A percentile compares a stretch with the other conserved stretches of the same genome.
Conservation (phyloP, 1,284 basidiomycete species). For the Fomitopsis pinicola region DNA sequence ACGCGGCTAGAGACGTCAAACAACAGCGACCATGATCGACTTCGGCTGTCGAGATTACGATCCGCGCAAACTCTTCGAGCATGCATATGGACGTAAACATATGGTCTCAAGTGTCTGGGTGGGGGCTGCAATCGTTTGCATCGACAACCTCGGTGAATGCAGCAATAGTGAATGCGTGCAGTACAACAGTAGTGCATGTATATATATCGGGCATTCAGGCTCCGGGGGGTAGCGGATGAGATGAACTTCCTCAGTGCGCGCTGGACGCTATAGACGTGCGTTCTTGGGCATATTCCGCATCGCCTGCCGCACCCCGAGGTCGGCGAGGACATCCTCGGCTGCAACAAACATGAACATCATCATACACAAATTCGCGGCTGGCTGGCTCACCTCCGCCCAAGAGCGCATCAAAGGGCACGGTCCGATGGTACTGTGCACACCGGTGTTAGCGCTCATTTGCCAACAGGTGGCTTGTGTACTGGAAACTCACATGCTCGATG, state of each 20-base stretch:
- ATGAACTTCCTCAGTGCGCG: neutral
- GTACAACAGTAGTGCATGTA: neutral
- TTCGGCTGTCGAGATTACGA: neutral
- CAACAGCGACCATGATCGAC: neutral
- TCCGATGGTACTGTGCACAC: constrained; percentile 55
- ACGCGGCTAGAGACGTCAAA: neutral
- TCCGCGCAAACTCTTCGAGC: neutral
- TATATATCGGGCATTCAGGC: neutral
- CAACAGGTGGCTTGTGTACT: constrained; percentile 2
- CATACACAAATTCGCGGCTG: neutral
- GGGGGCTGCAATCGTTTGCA: too few species aligned
- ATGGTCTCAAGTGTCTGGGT: too few species aligned
- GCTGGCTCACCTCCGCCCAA: constrained; percentile 54
- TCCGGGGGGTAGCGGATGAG: too few species aligned
- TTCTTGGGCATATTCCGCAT: constrained; percentile 55
- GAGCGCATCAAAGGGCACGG: constrained; percentile 63
- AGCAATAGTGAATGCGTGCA: neutral
- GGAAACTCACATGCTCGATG: constrained; percentile 57
- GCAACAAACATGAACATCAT: neutral
- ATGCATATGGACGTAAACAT: neutral
- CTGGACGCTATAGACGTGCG: constrained; percentile 32
- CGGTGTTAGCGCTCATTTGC: neutral
- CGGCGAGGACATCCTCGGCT: constrained; percentile 31
- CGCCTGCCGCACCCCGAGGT: constrained; percentile 65
- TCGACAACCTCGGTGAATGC: too few species aligned